Evolutionary conservation across 192 early-diverging fungal species (phyloP), one percentile per base, ranked within the genome.

Genomic region (Coemansia sp.): DNA sequence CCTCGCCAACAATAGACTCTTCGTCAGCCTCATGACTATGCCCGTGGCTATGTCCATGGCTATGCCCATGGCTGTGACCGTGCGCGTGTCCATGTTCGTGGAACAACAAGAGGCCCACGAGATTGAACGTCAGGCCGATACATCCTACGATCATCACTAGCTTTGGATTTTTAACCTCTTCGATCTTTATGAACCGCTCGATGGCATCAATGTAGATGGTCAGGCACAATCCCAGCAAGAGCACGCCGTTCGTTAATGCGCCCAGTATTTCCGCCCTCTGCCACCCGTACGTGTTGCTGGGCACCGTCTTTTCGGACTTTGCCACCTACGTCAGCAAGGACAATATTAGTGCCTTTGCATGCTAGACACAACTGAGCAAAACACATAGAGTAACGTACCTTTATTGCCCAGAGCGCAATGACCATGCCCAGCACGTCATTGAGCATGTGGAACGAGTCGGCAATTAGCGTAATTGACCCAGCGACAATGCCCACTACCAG

Each of bases 391-490:
- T 6, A 43, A 66, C 69, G 49, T 78, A 71, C 83, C 76, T 87
- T 88, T 47, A 94, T 89, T 47, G 95, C 95, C 81, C 89, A 93
- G n/a, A 93, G 85, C 16, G 91, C 94, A 58, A 97, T 89, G 36
- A 90, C 70, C 67, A 94, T 86, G 52, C 88, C 87, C 15, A 95
- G 72, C 7, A 95, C 83, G 82, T 94, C 95, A 57, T 89, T 92
- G 50, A 95, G 80, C 94, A 96, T 95, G 79, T 97, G 95, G 87
- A 94, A 97, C 22, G 92, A 91, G 82, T 97, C 95, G 1, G 95
- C 95, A 40, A 97, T 84, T 31, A 97, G 87, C 1, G 95, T 91
- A 40, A 97, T 83, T 22, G 94, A 95, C 36, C 86, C 86, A 0
- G 90, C 88, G 55, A 85, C 71, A 68, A 92, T 90, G 7, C 95